A percentile compares a stretch with the other conserved stretches of the same genome.
phyloP scores from a whole-genome alignment of 192 early-diverging fungal species.

The Umbelopsis ramanniana region DNA sequence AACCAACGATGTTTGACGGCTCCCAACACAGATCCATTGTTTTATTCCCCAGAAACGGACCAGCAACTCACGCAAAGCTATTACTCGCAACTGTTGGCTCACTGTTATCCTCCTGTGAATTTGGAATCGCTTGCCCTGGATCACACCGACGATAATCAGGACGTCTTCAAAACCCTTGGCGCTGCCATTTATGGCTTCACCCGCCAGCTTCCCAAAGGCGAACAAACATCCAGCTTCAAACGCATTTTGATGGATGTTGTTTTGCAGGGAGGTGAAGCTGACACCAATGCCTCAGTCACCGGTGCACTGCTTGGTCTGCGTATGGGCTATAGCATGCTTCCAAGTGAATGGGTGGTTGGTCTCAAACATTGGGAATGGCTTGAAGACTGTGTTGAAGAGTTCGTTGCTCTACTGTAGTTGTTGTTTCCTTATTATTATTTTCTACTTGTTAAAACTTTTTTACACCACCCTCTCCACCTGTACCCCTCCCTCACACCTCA shows the following conservation, averaged over 20 bases:
- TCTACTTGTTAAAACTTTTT: not conserved
- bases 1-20: constrained; percentile 39
- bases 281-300: constrained; percentile 40
- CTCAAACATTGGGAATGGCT: constrained; percentile 45
- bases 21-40: constrained; percentile 34
- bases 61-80: constrained; percentile 25
- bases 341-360: constrained; percentile 45
- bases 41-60: constrained; percentile 32
- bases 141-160: constrained; percentile 10
- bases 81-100: constrained; percentile 31
- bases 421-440: not conserved
- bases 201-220: constrained; percentile 23
- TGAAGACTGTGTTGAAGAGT: constrained; percentile 40
- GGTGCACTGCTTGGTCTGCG: constrained; percentile 40
- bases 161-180: constrained; percentile 35
- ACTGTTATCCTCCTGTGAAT: constrained; percentile 21
- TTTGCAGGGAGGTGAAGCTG: constrained; percentile 42
- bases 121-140: constrained; percentile 14
- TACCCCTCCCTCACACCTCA: not conserved
- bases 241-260: constrained; percentile 40
- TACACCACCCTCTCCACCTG: not conserved
- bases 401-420: constrained; percentile 34
- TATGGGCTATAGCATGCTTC: constrained; percentile 36
- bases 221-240: constrained; percentile 36
- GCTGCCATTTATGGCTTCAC: constrained; percentile 38